Percentiles rank a stretch among this genome's conserved stretches.
Evolutionary conservation across 164 flowering plant species (phyloP).

Genomic region (Brasenia schreberi): DNA sequence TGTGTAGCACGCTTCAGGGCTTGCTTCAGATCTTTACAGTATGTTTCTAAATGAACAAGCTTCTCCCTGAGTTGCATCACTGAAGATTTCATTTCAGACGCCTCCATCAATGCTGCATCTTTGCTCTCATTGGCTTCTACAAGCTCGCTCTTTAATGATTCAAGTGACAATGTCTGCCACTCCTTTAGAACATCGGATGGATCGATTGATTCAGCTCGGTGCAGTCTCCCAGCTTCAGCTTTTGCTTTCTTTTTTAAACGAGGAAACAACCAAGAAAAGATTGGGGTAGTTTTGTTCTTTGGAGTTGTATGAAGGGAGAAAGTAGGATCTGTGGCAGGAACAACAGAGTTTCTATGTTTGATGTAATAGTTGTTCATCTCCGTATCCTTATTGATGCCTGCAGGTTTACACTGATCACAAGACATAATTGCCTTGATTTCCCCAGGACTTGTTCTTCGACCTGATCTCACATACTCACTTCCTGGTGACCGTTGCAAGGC

Average conservation of each 20-base stretch:
- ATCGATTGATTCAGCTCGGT: slow-evolving; percentile 42
- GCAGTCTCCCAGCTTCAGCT: slow-evolving; percentile 37
- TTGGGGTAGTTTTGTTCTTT: slow-evolving; percentile 25
- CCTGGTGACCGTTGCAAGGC: slow-evolving; percentile 35
- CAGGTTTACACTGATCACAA: slow-evolving; percentile 57
- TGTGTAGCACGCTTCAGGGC: slow-evolving; percentile 44
- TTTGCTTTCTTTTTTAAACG: slow-evolving; percentile 56
- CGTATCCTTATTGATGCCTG: slow-evolving; percentile 28
- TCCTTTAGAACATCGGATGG: slow-evolving; percentile 45
- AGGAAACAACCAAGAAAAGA: slow-evolving; percentile 60
- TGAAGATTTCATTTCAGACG: slow-evolving; percentile 66
- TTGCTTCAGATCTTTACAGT: slow-evolving; percentile 73
- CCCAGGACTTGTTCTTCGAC: slow-evolving; percentile 44
- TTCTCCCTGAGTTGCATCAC: slow-evolving; percentile 56
- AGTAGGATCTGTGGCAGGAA: slow-evolving; percentile 54
- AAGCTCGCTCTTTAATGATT: slow-evolving; percentile 62
- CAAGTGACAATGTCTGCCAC: slow-evolving; percentile 42
- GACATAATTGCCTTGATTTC: slow-evolving; percentile 49
- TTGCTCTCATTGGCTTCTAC: slow-evolving; percentile 56
- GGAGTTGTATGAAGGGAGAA: slow-evolving; percentile 32
- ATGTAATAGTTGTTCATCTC: slow-evolving; percentile 16
- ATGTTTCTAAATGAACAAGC: slow-evolving; percentile 55
- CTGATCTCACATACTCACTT: slow-evolving; percentile 31
- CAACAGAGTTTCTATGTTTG: slow-evolving; percentile 24
- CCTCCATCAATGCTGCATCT: slow-evolving; percentile 63